A percentile compares a stretch with the other conserved stretches of the same genome.
Evolutionary conservation across 2,329 filamentous ascomycete species (phyloP).

Genomic region (Ophiostoma fasciatum): DNA sequence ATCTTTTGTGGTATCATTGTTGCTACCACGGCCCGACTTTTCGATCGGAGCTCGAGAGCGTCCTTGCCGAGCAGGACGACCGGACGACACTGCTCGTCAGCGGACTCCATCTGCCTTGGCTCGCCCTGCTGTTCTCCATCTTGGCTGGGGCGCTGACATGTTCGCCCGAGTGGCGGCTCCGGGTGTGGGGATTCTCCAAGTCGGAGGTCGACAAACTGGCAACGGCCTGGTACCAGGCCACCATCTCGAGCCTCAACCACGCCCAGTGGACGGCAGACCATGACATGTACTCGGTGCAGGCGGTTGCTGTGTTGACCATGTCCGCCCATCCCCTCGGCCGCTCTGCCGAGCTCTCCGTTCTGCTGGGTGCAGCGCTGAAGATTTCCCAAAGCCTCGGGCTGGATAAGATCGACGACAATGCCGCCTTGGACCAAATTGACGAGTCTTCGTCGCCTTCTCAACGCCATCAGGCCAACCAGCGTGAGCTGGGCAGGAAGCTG

Average conservation of each 20-base stretch:
- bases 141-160: slow-evolving; percentile 1
- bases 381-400: slow-evolving; percentile 1
- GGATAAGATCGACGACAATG: neutral
- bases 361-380: neutral
- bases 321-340: slow-evolving; percentile 1
- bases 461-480: neutral
- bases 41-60: neutral
- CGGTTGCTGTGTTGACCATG: slow-evolving; percentile 2
- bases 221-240: neutral
- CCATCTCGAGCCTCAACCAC: neutral
- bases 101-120: neutral
- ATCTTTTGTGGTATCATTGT: slow-evolving; percentile 1
- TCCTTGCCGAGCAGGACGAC: slow-evolving; percentile 1
- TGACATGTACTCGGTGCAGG: neutral
- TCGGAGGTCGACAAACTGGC: neutral
- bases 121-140: slow-evolving; percentile 1
- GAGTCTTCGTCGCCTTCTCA: neutral
- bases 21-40: slow-evolving; percentile 2
- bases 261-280: slow-evolving; percentile 2
- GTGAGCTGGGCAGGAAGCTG: slow-evolving; percentile 1
- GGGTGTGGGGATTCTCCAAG: neutral
- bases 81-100: neutral
- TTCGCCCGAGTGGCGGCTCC: slow-evolving; percentile 1
- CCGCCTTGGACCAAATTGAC: neutral
- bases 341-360: neutral